These are phyloP conservation scores for Suhomyces panamericanus DNA, from an alignment of 1,139 yeast species.

Conservation along the genomic window DNA sequence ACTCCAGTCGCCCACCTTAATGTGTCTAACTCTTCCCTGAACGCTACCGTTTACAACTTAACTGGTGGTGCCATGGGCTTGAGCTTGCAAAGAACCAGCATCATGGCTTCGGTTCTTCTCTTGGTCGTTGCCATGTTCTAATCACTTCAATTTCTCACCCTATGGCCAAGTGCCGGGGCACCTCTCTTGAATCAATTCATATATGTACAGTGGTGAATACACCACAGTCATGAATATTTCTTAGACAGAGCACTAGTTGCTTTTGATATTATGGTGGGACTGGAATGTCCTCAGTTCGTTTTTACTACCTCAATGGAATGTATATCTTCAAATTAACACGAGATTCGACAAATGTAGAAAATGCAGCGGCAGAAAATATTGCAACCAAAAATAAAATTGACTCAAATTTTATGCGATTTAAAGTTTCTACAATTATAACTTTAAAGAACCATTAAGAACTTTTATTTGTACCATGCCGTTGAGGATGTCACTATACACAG, in stretches of 20 bases:
- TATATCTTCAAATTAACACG: background rate
- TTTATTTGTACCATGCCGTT: slow-evolving; percentile 28
- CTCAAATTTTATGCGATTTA: no score
- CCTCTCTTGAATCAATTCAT: background rate
- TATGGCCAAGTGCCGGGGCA: background rate
- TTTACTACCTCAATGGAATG: background rate
- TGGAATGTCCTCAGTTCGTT: background rate
- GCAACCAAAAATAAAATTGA: no score
- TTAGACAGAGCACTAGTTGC: background rate
- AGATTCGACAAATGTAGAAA: no score
- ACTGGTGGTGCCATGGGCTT: slow-evolving; percentile 12
- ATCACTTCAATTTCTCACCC: background rate
- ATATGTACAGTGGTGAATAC: background rate
- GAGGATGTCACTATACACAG: slow-evolving; percentile 37
- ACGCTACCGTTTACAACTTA: slow-evolving; percentile 9
- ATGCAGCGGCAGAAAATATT: no score
- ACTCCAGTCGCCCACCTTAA: background rate
- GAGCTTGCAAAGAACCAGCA: slow-evolving; percentile 9
- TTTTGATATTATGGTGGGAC: background rate
- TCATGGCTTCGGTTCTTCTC: slow-evolving; percentile 5
- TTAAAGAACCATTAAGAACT: background rate
- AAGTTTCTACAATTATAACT: no score
- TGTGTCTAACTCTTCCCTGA: background rate
- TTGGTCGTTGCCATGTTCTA: slow-evolving; percentile 8
- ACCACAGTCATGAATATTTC: slow-evolving; percentile 1